Base-by-base conservation (phyloP, 306 rosid species). In the Prunus dulcis region DNA sequence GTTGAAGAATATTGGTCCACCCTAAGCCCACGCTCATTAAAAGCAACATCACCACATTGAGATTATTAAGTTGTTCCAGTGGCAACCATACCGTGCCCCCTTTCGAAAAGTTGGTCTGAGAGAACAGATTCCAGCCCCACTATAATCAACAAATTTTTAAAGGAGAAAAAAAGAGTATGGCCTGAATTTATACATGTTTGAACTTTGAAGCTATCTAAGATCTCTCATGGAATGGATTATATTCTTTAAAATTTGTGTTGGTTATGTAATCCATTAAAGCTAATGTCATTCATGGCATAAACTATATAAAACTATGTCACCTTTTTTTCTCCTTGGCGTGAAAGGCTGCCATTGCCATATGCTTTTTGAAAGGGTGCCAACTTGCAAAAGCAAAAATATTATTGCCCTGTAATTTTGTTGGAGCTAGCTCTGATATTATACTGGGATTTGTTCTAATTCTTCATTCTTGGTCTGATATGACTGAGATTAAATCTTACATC, bases 331-430 rank as follows among this genome's bases (percentile, higher is more conserved):
- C 71, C 75, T 69, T 77, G 80, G 63, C 67, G 61, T 77, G 82
- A 82, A 89, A 88, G 86, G 77, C 97, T 92, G 97, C 81, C 80
- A 87, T 62, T 49, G 72, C 86, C 93, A 75, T 13, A 11, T 84
- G 86, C 93, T 88, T 88, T 87, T 82, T 43, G 74, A 73, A 87
- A 55, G 71, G 45, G 61, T 30, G 68, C 76, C 85, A 73, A 73
- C 85, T 60, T 49, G 85, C 79, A 77, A 76, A 45, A 25, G 57
- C 4, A 45, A 25, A 73, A 56, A 43, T 53, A 64, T 50, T 52
- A 55, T 71, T 46, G 57, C 64, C 72, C 58, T 63, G 46, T 30
- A 64, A 64, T 46, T 49, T 64, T 64, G 11, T 12, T 34, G 14
- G 27, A 34, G 69, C 49, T 32, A 9, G 23, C 25, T 64, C n/a